A percentile compares a stretch with the other conserved stretches of the same genome.
phyloP scores from a whole-genome alignment of 768 basidiomycete species.

The Psilocybe tampanensis region DNA sequence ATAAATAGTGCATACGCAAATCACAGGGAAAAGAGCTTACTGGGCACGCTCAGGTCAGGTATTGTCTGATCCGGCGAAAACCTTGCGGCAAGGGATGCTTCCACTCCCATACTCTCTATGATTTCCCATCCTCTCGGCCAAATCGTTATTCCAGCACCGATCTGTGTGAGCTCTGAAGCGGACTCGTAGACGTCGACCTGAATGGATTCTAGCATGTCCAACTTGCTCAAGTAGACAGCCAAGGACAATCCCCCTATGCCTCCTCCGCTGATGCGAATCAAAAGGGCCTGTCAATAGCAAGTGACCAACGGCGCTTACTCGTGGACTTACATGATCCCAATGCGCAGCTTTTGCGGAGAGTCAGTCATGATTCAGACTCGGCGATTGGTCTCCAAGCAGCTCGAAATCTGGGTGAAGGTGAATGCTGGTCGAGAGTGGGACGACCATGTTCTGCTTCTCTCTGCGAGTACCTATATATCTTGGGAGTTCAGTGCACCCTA shows the following conservation, averaged over 20 bases:
- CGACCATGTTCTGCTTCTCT: too few species aligned
- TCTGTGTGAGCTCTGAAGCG: slow-evolving; percentile 37
- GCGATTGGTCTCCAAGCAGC: too few species aligned
- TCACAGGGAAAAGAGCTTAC: background rate
- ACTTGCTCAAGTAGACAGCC: slow-evolving; percentile 17
- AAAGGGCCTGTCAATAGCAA: too few species aligned
- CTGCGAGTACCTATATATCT: too few species aligned
- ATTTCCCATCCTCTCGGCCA: slow-evolving; percentile 48
- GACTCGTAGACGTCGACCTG: slow-evolving; percentile 49
- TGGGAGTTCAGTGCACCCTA: too few species aligned
- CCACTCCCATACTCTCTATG: slow-evolving; percentile 40
- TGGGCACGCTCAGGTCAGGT: background rate
- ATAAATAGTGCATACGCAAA: background rate
- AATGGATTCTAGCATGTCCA: slow-evolving; percentile 20
- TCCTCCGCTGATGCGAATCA: slow-evolving; percentile 36
- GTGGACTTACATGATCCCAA: background rate
- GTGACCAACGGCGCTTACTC: background rate
- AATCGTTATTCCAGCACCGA: slow-evolving; percentile 50
- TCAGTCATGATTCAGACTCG: background rate
- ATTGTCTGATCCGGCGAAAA: slow-evolving; percentile 4
- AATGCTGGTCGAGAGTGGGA: too few species aligned
- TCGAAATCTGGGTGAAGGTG: too few species aligned
- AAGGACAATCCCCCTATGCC: slow-evolving; percentile 36
- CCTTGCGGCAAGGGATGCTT: slow-evolving; percentile 10
- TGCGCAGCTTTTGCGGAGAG: slow-evolving; percentile 1